phyloP scores from a whole-genome alignment of 805 yeast genomes.

The Yarrowia deformans region DNA sequence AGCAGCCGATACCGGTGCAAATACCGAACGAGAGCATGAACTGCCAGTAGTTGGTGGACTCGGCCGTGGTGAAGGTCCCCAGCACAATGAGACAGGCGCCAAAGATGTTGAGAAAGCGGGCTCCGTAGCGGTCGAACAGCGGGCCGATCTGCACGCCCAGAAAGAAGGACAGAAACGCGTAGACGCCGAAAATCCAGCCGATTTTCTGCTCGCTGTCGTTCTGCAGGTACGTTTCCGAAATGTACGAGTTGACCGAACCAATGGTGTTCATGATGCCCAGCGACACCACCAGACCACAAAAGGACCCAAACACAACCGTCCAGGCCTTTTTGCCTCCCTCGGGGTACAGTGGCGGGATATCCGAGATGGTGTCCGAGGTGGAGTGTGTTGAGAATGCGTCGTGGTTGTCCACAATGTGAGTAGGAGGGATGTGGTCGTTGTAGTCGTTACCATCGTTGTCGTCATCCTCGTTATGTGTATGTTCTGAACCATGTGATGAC shows the following conservation, averaged over 20 bases:
- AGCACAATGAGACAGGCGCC: conserved; percentile 57
- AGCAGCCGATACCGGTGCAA: conserved; percentile 59
- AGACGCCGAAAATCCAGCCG: conserved; percentile 70
- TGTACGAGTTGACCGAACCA: conserved; percentile 63
- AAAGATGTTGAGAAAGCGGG: conserved; percentile 54
- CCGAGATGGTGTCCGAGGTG: conserved; percentile 1
- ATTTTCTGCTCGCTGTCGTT: conserved; percentile 57
- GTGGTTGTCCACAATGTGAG: conserved; percentile 5
- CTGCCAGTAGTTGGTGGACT: conserved; percentile 61
- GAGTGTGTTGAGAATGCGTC: neutral
- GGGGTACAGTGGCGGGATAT: conserved; percentile 47
- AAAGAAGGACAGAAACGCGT: conserved; percentile 51
- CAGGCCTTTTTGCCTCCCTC: conserved; percentile 66
- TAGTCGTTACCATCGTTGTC: too few species aligned
- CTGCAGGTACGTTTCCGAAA: conserved; percentile 60
- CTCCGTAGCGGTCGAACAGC: conserved; percentile 67
- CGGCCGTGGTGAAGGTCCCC: conserved; percentile 62
- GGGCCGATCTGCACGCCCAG: conserved; percentile 60
- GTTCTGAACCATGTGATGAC: neutral
- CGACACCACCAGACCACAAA: conserved; percentile 62
- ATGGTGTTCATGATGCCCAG: conserved; percentile 72
- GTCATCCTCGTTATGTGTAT: neutral
- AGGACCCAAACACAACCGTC: conserved; percentile 62
- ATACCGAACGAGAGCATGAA: conserved; percentile 64
- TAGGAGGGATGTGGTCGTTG: neutral